A percentile compares a stretch with the other conserved stretches of the same genome.
Evolutionary conservation across 2,329 filamentous ascomycete genomes (phyloP).

Genomic region (Ramularia collo-cygni): DNA sequence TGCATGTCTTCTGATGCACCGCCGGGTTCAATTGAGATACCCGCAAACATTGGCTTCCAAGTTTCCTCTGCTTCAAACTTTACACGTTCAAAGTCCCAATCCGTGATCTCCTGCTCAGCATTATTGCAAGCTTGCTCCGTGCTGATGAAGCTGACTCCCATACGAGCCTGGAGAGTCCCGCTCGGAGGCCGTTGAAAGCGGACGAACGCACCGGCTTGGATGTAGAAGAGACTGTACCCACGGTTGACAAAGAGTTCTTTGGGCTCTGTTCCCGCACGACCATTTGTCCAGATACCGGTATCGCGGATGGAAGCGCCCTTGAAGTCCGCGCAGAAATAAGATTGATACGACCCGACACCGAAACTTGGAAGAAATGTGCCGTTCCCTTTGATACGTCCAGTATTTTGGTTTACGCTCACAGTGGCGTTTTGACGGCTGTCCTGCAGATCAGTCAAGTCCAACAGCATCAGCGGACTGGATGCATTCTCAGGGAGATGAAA

Average conservation of each 20-base stretch:
- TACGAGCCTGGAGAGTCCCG: constrained; percentile 49
- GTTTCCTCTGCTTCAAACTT: constrained; percentile 33
- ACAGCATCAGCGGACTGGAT: constrained; percentile 46
- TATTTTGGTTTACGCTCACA: constrained; percentile 45
- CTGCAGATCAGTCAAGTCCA: constrained; percentile 54
- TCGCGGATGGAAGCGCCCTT: constrained; percentile 44
- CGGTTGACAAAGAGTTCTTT: constrained; percentile 29
- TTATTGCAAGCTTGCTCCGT: constrained; percentile 57
- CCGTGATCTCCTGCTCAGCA: constrained; percentile 59
- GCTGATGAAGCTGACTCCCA: constrained; percentile 64
- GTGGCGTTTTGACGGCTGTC: constrained; percentile 44
- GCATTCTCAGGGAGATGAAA: constrained; percentile 42
- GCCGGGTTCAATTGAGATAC: constrained; percentile 29
- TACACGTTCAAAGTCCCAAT: constrained; percentile 55
- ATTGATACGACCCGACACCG: constrained; percentile 49
- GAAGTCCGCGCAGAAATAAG: constrained; percentile 56
- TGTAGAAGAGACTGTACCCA: constrained; percentile 26
- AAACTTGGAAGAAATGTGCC: constrained; percentile 55
- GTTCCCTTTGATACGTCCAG: constrained; percentile 50
- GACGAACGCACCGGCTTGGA: constrained; percentile 31
- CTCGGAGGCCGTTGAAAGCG: constrained; percentile 9
- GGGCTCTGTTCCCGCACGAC: constrained; percentile 39
- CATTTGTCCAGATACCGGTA: constrained; percentile 52
- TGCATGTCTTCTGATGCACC: constrained; percentile 48
- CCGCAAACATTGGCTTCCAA: constrained; percentile 34